These are phyloP conservation scores for Cantharellus anzutake DNA, from an alignment of 768 basidiomycete species.

Conservation along the genomic window DNA sequence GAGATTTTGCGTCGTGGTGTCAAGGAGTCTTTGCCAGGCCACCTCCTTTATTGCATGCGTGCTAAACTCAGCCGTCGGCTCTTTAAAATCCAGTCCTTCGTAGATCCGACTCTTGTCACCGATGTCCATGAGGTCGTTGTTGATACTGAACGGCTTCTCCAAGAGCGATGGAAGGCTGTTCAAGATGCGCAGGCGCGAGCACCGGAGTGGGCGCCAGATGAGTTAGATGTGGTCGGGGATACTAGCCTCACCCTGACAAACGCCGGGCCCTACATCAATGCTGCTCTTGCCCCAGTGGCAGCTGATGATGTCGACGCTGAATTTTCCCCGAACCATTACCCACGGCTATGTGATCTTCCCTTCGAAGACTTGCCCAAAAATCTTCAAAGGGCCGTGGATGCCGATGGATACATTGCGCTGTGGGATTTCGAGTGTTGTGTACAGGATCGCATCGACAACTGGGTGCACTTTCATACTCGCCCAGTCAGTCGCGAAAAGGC, in stretches of 20 bases:
- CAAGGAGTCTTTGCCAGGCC: constrained; percentile 10
- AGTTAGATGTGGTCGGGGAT: neutral
- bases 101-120: too few species aligned
- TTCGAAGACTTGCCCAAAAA: neutral
- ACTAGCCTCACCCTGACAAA: neutral
- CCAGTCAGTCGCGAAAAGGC: neutral
- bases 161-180: neutral
- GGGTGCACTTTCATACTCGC: neutral
- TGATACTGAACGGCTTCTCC: constrained; percentile 2
- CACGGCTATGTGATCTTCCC: neutral
- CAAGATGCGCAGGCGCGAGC: neutral
- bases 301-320: neutral
- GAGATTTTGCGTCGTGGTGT: constrained; percentile 14
- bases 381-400: neutral
- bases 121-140: constrained; percentile 14
- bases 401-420: neutral
- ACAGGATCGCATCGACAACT: neutral
- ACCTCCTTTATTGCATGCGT: too few species aligned
- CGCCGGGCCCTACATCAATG: neutral
- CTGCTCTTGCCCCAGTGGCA: neutral
- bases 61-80: too few species aligned
- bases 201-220: neutral
- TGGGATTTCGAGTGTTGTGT: neutral
- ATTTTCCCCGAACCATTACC: neutral
- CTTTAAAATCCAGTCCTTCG: constrained; percentile 13